Conservation (phyloP, 2,329 filamentous ascomycete genomes). For the Pestalotiopsis fici region DNA sequence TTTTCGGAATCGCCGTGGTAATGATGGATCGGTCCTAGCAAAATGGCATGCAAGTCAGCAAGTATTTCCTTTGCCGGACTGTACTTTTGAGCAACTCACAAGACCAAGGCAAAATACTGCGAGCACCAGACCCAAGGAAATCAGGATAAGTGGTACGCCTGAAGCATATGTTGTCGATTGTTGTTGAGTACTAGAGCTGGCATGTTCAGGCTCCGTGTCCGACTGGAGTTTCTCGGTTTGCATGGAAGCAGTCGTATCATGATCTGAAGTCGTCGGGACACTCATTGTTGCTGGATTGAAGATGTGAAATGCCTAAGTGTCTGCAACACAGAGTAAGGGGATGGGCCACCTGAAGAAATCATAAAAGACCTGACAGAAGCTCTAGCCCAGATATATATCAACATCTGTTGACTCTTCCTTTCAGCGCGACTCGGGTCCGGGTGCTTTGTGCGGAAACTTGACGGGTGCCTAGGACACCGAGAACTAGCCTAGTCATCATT, state of each 20-base stretch:
- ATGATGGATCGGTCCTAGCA: neutral
- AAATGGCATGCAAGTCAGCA: neutral
- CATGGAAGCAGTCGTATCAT: neutral
- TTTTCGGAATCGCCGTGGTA: conserved; percentile 20
- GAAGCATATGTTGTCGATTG: neutral
- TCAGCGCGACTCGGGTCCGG: too few species aligned
- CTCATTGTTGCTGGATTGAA: neutral
- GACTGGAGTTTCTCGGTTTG: neutral
- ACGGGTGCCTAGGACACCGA: too few species aligned
- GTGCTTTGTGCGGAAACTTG: too few species aligned
- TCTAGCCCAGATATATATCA: too few species aligned
- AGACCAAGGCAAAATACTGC: neutral
- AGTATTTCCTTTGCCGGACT: neutral
- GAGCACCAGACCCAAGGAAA: neutral
- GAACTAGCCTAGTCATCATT: too few species aligned
- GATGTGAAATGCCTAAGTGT: neutral
- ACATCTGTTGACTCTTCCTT: too few species aligned
- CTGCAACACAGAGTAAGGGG: neutral
- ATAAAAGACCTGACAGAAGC: neutral
- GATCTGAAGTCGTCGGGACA: neutral
- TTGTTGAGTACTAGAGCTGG: neutral
- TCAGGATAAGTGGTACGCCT: neutral
- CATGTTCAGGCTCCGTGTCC: neutral
- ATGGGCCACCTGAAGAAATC: neutral
- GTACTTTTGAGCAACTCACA: neutral